Evolutionary conservation across 208 protist species (phyloP), one percentile per base, ranked within the genome.

Genomic region (Vickermania spadyakhi): DNA sequence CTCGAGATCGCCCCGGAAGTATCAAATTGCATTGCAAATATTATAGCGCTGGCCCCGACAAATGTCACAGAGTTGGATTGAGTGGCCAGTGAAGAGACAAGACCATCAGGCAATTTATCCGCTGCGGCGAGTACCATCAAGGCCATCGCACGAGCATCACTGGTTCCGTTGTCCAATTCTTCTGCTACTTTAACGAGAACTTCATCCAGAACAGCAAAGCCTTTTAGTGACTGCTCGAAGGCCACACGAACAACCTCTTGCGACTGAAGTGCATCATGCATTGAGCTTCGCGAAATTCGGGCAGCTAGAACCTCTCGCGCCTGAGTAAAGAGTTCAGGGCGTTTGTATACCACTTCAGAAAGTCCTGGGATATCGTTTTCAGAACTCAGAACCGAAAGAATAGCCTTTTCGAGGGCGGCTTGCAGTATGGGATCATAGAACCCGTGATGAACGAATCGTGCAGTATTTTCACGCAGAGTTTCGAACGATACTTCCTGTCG

Each of bases 141-240:
- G 13, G 64, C 41, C 52, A 52, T 29, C 7, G 73, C 73, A 1
- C 62, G 52, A 22, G 68, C 73, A 50, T 74, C 64, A 2, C 58
- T 57, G 0, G 21, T 50, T 26, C 18, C 53, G 1, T 45, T 13
- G 68, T 54, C 41, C 25, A 72, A 23, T 51, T 58, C 14, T 55
- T 55, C 51, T 55, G 51, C 51, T 13, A 55, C 21, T 5, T 22
- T 11, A 28, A 23, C 51, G n/a, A 55, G 13, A 23, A 23, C 21
- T 23, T 27, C 51, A 22, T 42, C 23, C 21, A 18, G 3, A 27
- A 53, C 31, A 27, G 56, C 62, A 14, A 23, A 30, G 31, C 29
- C 58, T 41, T 50, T 57, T 36, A 73, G 14, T 23, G 60, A 53
- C 50, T 52, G 58, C 7, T 7, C 2, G 49, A 55, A 51, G 29